Base-by-base conservation (phyloP, 495 filamentous ascomycete genomes). In the Sphaerosporella brunnea region DNA sequence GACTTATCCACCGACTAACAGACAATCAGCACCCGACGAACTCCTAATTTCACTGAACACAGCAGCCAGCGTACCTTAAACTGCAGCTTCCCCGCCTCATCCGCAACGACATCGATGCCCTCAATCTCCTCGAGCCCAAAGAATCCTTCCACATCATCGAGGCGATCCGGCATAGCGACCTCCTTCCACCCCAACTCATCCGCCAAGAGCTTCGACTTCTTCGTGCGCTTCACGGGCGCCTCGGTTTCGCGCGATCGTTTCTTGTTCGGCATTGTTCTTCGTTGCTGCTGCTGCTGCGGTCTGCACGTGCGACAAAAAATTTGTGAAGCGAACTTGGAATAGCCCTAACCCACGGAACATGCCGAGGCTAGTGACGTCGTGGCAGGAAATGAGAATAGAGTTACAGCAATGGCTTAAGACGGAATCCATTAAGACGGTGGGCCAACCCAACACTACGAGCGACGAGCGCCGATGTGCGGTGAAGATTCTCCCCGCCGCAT, bases 71-170 rank as follows among this genome's bases (percentile, higher is more conserved):
- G 39, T 64, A 73, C 71, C 65, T 69, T 69, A 55, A 69, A 74
- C 36, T 59, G 56, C 23, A 73, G 45, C 26, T 64, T 54, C 26
- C 66, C 70, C 13, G 64, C 54, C 2, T 63, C 64, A 44, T 78
- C 69, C 32, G 67, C 69, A 24, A 92, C 65, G 16, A 97, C 68
- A 23, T 94, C 84, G 0, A 96, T 82, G 36, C 80, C 84, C 5
- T 92, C 83, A 37, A 95, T 76, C 56, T 96, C 90, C 52, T 97
- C 88, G 32, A 97, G 62, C 0, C 90, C 88, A 63, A 77, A 93
- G 63, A 97, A 94, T 0, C 92, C 90, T 52, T 85, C 84, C n/a
- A 81, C 82, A 69, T 96, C 82, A 35, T 90, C 82, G 51, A 93
- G 70, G 53, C 79, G 77, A 60, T 93, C 85, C 3, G 87, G 87